Conservation (phyloP, 2,329 filamentous ascomycete species). For the Penicillium sp. region DNA sequence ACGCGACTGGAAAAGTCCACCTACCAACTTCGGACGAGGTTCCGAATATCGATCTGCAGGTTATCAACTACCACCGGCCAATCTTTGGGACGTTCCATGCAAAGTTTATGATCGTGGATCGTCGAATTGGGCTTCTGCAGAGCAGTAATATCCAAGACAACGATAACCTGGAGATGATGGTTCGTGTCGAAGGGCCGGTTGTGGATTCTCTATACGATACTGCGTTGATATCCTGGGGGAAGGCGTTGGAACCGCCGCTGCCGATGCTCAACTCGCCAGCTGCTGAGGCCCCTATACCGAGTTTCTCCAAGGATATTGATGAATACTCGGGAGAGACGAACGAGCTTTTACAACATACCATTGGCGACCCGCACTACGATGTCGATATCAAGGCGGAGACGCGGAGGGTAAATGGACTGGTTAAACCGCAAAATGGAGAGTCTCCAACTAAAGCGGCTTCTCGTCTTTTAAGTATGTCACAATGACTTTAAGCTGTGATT, state of each 20-base stretch:
- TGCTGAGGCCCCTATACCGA: conserved; percentile 30
- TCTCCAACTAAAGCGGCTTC: conserved; percentile 64
- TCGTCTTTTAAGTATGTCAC: conserved; percentile 61
- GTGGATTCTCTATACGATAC: conserved; percentile 78
- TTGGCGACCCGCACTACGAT: conserved; percentile 69
- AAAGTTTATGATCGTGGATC: conserved; percentile 79
- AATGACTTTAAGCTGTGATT: not conserved
- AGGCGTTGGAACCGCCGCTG: conserved; percentile 63
- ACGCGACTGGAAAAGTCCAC: conserved; percentile 61
- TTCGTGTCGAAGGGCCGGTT: conserved; percentile 74
- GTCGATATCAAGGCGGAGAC: conserved; percentile 64
- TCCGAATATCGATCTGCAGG: conserved; percentile 72
- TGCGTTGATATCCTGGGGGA: conserved; percentile 74
- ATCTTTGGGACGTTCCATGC: conserved; percentile 76
- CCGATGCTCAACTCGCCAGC: conserved; percentile 61
- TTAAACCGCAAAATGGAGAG: conserved; percentile 58
- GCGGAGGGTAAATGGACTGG: conserved; percentile 62
- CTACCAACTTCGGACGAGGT: conserved; percentile 69
- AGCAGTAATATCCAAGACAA: conserved; percentile 81
- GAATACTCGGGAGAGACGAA: conserved; percentile 19
- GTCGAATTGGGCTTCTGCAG: conserved; percentile 71
- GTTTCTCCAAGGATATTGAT: conserved; percentile 21
- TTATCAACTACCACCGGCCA: conserved; percentile 73
- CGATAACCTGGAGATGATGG: conserved; percentile 81
- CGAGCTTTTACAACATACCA: conserved; percentile 60